phyloP scores from a whole-genome alignment of 345 rosid species.

The Hypericum androsaemum region DNA sequence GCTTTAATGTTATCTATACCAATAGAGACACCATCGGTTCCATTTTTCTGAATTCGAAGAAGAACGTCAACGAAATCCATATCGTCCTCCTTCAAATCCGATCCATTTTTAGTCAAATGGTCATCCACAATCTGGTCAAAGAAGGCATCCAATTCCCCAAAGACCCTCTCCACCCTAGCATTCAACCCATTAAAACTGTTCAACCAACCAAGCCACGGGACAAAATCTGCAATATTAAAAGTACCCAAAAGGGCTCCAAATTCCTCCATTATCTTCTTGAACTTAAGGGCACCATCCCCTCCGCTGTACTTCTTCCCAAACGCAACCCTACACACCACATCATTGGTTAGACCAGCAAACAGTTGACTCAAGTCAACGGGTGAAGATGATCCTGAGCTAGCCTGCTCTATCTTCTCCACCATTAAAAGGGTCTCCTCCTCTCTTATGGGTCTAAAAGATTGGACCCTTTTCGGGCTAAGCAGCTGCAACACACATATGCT shows the following conservation, averaged over 20 bases:
- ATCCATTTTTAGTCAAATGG: neutral
- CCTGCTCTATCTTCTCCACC: constrained; percentile 1
- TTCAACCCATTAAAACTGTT: constrained; percentile 21
- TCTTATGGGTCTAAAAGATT: constrained; percentile 11
- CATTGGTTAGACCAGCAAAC: constrained; percentile 1
- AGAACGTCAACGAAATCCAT: constrained; percentile 24
- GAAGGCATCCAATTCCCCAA: constrained; percentile 19
- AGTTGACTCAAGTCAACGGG: constrained; percentile 10
- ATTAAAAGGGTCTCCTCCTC: constrained; percentile 13
- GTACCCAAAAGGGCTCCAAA: constrained; percentile 3
- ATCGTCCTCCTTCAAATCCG: neutral
- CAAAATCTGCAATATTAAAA: constrained; percentile 8
- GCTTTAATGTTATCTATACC: constrained; percentile 22
- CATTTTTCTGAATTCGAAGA: constrained; percentile 17
- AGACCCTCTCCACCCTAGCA: constrained; percentile 15
- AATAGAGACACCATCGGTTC: constrained; percentile 5
- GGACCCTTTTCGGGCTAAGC: constrained; percentile 11
- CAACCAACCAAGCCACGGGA: constrained; percentile 14
- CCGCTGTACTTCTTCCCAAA: constrained; percentile 9
- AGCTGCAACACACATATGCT: constrained; percentile 12
- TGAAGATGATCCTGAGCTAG: neutral
- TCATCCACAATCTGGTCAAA: constrained; percentile 18
- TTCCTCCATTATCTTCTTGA: constrained; percentile 2
- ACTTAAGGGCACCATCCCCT: neutral
- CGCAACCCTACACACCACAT: constrained; percentile 9